Conservation (phyloP, 495 filamentous ascomycete species). For the Rostrohypoxylon terebratum region DNA sequence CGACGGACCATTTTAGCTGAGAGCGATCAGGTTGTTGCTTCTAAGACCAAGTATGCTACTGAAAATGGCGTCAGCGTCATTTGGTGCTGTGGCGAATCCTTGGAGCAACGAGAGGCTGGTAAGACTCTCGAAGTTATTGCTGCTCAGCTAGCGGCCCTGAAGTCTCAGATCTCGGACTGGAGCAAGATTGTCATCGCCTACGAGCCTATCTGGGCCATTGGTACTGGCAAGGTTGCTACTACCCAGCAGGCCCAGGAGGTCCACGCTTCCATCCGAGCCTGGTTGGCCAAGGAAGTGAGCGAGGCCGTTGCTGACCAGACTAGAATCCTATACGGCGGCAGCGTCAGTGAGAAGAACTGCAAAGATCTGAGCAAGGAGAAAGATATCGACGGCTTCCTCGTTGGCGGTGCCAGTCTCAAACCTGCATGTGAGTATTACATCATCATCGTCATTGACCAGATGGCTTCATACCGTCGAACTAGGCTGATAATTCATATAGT, state of each 20-base stretch:
- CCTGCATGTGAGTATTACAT: conserved; percentile 81
- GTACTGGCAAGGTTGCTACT: conserved; percentile 96
- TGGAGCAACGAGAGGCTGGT: conserved; percentile 88
- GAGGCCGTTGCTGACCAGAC: conserved; percentile 78
- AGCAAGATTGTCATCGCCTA: conserved; percentile 95
- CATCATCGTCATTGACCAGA: neutral
- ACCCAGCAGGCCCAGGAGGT: conserved; percentile 96
- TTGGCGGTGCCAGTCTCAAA: conserved; percentile 98
- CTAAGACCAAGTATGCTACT: conserved; percentile 91
- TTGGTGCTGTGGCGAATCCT: conserved; percentile 93
- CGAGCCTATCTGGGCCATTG: conserved; percentile 99
- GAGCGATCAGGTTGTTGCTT: conserved; percentile 85
- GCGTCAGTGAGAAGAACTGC: conserved; percentile 98
- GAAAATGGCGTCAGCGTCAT: conserved; percentile 90
- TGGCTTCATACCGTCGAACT: neutral
- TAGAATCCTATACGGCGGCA: conserved; percentile 94
- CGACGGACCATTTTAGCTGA: conserved; percentile 88
- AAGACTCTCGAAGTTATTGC: conserved; percentile 94
- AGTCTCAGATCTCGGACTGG: conserved; percentile 82
- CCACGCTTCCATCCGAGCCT: conserved; percentile 89
- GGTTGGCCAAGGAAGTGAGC: conserved; percentile 81
- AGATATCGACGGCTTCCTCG: conserved; percentile 98
- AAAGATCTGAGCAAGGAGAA: conserved; percentile 87
- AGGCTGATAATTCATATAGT: conserved; percentile 57
- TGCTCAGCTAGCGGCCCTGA: conserved; percentile 75